Base-by-base conservation (phyloP, 2,329 filamentous ascomycete species). In the Neofusicoccum cordaticola region DNA sequence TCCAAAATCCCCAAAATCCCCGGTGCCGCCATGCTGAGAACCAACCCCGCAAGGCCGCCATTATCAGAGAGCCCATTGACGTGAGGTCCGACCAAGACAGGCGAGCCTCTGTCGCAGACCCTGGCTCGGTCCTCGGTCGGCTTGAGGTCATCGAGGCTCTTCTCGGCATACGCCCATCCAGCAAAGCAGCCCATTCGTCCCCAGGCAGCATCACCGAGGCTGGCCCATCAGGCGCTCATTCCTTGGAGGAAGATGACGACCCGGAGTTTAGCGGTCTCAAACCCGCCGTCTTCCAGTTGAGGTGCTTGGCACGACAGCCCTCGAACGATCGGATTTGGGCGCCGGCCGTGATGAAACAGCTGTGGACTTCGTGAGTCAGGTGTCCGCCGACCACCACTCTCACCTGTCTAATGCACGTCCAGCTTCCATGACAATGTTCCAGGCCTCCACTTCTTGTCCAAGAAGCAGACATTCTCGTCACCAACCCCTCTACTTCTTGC, bases 391-490 rank as follows among this genome's bases (percentile, higher is more conserved):
- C 39, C 34, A 17, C 27, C 39, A 19, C 5, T 42, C 13, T 11
- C 11, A 4, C 15, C 5, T 7, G 2, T 15, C 13, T 44, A 8
- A 22, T 31, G n/a, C 12, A 65, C 50, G n/a, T 7, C 22, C 50
- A 81, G 78, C 4, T 82, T 82, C 57, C 77, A 82, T 64, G 77
- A 79, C 37, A 78, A 75, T 39, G 80, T 81, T 75, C 79, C 78
- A 0, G 78, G 78, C 0, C 68, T 82, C 2, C 80, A 82, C 66
- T 82, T 82, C 57, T 72, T 82, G 11, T 79, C 80, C 0, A 75
- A 73, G 19, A 80, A 78, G 37, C 77, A 79, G 67, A 78, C 72
- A 0, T 81, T 81, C 35, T 81, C 79, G 0, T 73, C 75, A 0
- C 80, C 80, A 0, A 75, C 74, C 13, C 80, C 80, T 1, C 71